A percentile compares a stretch with the other conserved stretches of the same genome.
These are phyloP conservation scores for Hirsutella rhossiliensis DNA, from an alignment of 2,329 filamentous ascomycete species.

Conservation along the genomic window DNA sequence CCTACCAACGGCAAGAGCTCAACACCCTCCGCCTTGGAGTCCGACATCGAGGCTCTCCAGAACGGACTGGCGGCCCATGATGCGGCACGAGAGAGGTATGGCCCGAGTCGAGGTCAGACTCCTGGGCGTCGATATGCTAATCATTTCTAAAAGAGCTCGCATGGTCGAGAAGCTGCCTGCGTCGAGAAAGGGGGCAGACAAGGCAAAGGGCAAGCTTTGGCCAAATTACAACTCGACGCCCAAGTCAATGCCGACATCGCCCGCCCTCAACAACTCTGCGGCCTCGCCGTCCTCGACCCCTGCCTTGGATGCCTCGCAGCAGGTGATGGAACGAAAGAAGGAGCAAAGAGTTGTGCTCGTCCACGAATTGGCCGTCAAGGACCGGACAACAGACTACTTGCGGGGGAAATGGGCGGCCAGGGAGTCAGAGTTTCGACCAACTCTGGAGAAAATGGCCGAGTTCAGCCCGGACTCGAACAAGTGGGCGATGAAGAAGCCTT, in stretches of 20 bases:
- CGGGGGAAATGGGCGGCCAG: constrained; percentile 36
- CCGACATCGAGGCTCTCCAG: constrained; percentile 38
- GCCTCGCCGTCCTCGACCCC: constrained; percentile 41
- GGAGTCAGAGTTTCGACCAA: constrained; percentile 39
- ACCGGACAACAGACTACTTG: constrained; percentile 37
- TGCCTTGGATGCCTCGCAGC: constrained; percentile 36
- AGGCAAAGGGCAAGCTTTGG: constrained; percentile 30
- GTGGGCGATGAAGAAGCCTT: constrained; percentile 43
- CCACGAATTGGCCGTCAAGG: constrained; percentile 46
- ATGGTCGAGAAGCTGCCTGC: constrained; percentile 21
- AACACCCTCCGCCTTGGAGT: constrained; percentile 29
- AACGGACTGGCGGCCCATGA: constrained; percentile 24
- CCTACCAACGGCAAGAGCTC: constrained; percentile 19
- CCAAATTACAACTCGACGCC: constrained; percentile 25
- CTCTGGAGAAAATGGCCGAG: constrained; percentile 47
- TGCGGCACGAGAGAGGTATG: constrained; percentile 23
- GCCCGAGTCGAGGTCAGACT: constrained; percentile 5
- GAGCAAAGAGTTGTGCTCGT: constrained; percentile 41
- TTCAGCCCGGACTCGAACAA: constrained; percentile 34
- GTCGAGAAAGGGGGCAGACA: constrained; percentile 19
- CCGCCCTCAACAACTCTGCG: constrained; percentile 40
- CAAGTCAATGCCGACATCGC: constrained; percentile 38
- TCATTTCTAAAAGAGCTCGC: constrained; percentile 15
- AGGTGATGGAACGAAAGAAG: constrained; percentile 39
- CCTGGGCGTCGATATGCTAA: constrained; percentile 13